Evolutionary conservation across 2,329 filamentous ascomycete species (phyloP).

Genomic region (Thelonectria rubi): DNA sequence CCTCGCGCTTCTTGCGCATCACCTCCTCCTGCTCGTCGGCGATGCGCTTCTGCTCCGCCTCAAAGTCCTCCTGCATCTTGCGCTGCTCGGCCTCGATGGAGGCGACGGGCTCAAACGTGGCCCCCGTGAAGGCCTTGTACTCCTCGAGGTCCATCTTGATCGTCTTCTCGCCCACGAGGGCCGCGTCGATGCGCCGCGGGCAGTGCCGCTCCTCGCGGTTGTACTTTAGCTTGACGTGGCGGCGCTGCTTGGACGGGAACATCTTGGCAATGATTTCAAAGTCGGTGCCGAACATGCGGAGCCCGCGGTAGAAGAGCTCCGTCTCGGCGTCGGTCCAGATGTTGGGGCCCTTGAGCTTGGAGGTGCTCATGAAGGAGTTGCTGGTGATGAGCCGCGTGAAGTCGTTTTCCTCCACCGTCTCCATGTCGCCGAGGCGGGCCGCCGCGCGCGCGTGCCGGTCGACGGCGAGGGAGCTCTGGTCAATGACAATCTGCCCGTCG

Average conservation of each 20-base stretch:
- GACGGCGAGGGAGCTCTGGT: slow-evolving; percentile 72
- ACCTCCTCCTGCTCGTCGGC: slow-evolving; percentile 59
- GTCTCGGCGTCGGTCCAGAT: slow-evolving; percentile 78
- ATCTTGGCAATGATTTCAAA: slow-evolving; percentile 82
- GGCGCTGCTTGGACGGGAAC: slow-evolving; percentile 76
- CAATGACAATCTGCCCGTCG: slow-evolving; percentile 76
- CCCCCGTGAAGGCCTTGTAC: slow-evolving; percentile 63
- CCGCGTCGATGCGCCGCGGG: slow-evolving; percentile 69
- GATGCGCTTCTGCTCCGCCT: slow-evolving; percentile 53
- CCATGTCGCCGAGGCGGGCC: slow-evolving; percentile 59
- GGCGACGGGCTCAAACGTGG: slow-evolving; percentile 64
- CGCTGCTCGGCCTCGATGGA: slow-evolving; percentile 65
- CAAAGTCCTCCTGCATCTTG: slow-evolving; percentile 55
- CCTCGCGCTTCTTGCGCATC: slow-evolving; percentile 58
- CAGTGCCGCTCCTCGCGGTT: slow-evolving; percentile 78
- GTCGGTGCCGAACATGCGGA: slow-evolving; percentile 82
- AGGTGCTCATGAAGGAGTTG: slow-evolving; percentile 68
- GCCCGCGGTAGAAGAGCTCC: slow-evolving; percentile 77
- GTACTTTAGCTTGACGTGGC: slow-evolving; percentile 84
- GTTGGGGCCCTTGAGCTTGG: slow-evolving; percentile 70
- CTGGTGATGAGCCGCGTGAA: slow-evolving; percentile 77
- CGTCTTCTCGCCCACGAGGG: slow-evolving; percentile 68
- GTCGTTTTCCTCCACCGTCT: slow-evolving; percentile 79
- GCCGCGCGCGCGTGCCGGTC: slow-evolving; percentile 73
- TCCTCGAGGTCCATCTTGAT: slow-evolving; percentile 68